phyloP scores from a whole-genome alignment of 2,329 filamentous ascomycete genomes.

The Penicillium sp. region DNA sequence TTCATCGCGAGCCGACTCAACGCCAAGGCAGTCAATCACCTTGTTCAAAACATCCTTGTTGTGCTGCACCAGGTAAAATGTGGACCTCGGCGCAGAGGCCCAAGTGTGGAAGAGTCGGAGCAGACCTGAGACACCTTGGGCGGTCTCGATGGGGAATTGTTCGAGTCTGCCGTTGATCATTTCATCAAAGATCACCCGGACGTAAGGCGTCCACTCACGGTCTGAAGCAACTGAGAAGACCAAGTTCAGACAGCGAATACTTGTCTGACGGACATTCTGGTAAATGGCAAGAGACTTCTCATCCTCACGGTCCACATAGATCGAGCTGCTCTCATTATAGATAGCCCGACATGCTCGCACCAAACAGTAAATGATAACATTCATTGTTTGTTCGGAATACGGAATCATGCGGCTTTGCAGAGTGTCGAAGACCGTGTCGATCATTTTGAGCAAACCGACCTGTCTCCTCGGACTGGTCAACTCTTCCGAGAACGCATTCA shows the following conservation, averaged over 20 bases:
- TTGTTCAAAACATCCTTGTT: conserved; percentile 58
- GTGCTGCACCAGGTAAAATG: conserved; percentile 63
- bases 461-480: conserved; percentile 69
- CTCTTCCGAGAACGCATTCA: conserved; percentile 54
- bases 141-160: conserved; percentile 76
- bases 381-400: conserved; percentile 64
- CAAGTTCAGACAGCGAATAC: conserved; percentile 75
- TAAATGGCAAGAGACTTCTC: conserved; percentile 31
- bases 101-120: conserved; percentile 77
- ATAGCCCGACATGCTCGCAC: conserved; percentile 60
- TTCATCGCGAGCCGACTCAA: conserved; percentile 73
- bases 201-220: conserved; percentile 68
- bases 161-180: conserved; percentile 71
- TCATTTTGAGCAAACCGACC: conserved; percentile 86
- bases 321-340: conserved; percentile 28
- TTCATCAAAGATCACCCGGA: conserved; percentile 65
- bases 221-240: conserved; percentile 68
- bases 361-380: conserved; percentile 76
- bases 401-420: conserved; percentile 67
- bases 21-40: conserved; percentile 65
- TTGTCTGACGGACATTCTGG: conserved; percentile 51
- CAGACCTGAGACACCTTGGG: conserved; percentile 79
- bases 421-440: conserved; percentile 78
- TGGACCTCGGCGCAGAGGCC: conserved; percentile 62
- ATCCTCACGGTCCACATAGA: conserved; percentile 28